Evolutionary conservation across 2,329 filamentous ascomycete genomes (phyloP), one percentile per base, ranked within the genome.

Genomic region (Sclerotinia borealis): DNA sequence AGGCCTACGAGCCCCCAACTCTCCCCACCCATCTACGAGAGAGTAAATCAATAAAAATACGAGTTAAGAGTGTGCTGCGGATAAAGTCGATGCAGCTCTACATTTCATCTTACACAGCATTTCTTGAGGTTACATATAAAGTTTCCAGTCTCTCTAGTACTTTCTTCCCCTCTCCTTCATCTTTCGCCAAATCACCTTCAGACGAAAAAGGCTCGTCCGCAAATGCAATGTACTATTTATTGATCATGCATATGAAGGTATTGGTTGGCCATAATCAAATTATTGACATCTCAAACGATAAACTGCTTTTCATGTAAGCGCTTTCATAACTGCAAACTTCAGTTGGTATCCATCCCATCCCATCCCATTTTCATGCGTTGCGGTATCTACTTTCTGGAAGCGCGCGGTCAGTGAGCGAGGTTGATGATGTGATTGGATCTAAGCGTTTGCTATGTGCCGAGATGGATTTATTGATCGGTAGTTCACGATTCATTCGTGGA

Each of bases 221-320:
- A n/a, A n/a, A n/a, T n/a, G n/a, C n/a, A n/a, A n/a, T n/a, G n/a
- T n/a, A n/a, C n/a, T n/a, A n/a, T n/a, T n/a, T n/a, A n/a, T n/a
- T n/a, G n/a, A n/a, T n/a, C n/a, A n/a, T n/a, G n/a, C n/a, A n/a
- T n/a, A n/a, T n/a, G n/a, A n/a, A 41, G 10, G 51, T 10, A 49
- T 41, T 51, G 34, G 29, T 41, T 51, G 34, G 29, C 47, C 36
- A 50, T n/a, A 15, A 15, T 51, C 36, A 41, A 60, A 51, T 52
- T 52, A 52, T 43, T 52, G 47, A 31, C n/a, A 22, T 34, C n/a
- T 61, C 58, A 52, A 52, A 61, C 58, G 27, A 52, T 47, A 37
- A 27, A 27, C 22, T n/a, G n/a, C n/a, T n/a, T n/a, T 55, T 37
- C 13, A 27, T 29, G n/a, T 58, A 58, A 31, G 54, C 54, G 54